Evolutionary conservation across 495 filamentous ascomycete species (phyloP).

Genomic region (Hypoxylon crocopeplum): DNA sequence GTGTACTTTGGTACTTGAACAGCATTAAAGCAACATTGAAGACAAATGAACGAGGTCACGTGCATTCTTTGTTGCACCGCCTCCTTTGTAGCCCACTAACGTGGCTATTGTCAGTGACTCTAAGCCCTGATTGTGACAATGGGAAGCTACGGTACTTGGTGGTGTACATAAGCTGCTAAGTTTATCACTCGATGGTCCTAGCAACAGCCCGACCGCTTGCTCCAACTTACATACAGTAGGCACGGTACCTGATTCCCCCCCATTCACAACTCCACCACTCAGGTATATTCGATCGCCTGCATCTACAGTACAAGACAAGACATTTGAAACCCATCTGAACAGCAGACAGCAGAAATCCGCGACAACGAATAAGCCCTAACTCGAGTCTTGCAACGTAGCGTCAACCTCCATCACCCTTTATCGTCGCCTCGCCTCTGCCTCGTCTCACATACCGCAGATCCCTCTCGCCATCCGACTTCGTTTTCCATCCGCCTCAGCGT

Average conservation of each 20-base stretch:
- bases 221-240: constrained; percentile 13
- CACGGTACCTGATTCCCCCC: constrained; percentile 32
- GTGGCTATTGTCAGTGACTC: too few species aligned
- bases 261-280: constrained; percentile 25
- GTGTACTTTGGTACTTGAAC: too few species aligned
- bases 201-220: constrained; percentile 29
- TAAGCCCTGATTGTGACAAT: too few species aligned
- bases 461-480: constrained; percentile 30
- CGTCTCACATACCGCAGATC: constrained; percentile 10
- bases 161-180: too few species aligned
- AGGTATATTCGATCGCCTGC: constrained; percentile 28
- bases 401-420: constrained; percentile 20
- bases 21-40: too few species aligned
- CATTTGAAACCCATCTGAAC: constrained; percentile 30
- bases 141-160: too few species aligned
- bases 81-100: too few species aligned
- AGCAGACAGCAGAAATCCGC: constrained; percentile 16
- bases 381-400: constrained; percentile 14
- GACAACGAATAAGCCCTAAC: constrained; percentile 11
- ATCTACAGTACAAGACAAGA: constrained; percentile 33
- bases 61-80: too few species aligned
- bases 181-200: constrained; percentile 8
- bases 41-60: too few species aligned
- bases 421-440: constrained; percentile 16
- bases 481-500: constrained; percentile 5